Evolutionary conservation across 257 asterid species (phyloP), one percentile per base, ranked within the genome.

Genomic region (Salvia miltiorrhiza): DNA sequence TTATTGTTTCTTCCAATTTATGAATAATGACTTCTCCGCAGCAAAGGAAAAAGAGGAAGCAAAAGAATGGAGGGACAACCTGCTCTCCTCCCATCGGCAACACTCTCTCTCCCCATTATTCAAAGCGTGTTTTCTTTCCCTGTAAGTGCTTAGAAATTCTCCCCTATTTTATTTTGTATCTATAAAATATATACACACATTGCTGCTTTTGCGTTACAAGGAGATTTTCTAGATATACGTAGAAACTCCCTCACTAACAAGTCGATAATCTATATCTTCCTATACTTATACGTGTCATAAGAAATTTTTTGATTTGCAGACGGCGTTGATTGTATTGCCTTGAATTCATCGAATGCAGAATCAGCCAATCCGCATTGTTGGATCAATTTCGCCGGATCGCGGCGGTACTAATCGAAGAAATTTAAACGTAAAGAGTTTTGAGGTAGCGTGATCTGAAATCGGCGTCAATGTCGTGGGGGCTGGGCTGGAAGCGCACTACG

Each of bases 401-500:
- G 7, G 48, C 48, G 35, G 20, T 53, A 16, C 54, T 35, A 9
- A 30, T 60, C 52, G 53, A 49, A 59, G 55, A 68, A 64, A 37
- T 63, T 64, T 20, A 35, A 7, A 55, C 53, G 44, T 16, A 43
- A 39, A 35, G 9, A 53, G 6, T 20, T 63, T 69, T 52, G 35
- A 28, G 44, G 12, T 17, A 17, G 58, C 67, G 56, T 75, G 76
- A 66, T 82, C 84, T 70, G 73, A 63, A 50, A 53, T 76, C 62
- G 82, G 72, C 62, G 62, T 77, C 84, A 78, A 93, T 93, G 99
- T 94, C 99, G 77, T 94, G 99, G 99, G 98, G 97, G 33, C 72
- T 89, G 80, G 97, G 96, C 17, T 94, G 97, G 99, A 94, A 89
- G 76, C 95, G 99, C 56, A 71, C 98, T 1, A 77, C 96, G 44